Base-by-base conservation (phyloP, 305 asterid genomes). In the Solanum hybrid region DNA sequence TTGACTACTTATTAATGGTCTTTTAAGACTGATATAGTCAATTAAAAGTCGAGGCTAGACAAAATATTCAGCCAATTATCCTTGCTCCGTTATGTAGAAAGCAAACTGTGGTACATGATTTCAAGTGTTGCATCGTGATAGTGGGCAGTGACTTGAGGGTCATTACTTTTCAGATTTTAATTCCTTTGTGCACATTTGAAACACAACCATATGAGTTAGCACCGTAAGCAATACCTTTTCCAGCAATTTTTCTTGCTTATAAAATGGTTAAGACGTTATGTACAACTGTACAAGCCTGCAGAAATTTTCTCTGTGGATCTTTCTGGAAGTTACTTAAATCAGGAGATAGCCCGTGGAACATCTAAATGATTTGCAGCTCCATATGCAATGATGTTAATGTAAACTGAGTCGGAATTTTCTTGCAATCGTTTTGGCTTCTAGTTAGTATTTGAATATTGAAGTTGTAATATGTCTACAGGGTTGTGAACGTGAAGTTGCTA, bases 401-500 rank as follows among this genome's bases (percentile, higher is more conserved):
- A 40, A 26, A 40, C 37, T 13, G 71, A 40, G 26, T 40, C 2
- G 15, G 71, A 42, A 14, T 27, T 27, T 81, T 81, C 27, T 81
- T 27, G 26, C 71, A 81, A 81, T 42, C 14, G 4, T 82, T 29
- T 82, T 82, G 72, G 87, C 38, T 2, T 82, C 17, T 82, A 15
- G 14, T 3, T 11, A 45, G 15, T 82, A 82, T 15, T 82, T 45
- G 38, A 82, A 15, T 15, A 45, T 1, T 27, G 27, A 91, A 91
- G 90, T 72, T 40, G 29, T 37, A 81, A 37, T 51, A 79, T 78
- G 78, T 92, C 45, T 90, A 77, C 96, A 97, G 99, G 99, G 97
- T 35, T 97, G 98, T 92, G 99, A 96, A 90, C 97, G 95, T 38
- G 98, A 97, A 92, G 97, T 95, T 79, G 97, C 98, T 90, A 98